Conservation (phyloP, 1,284 basidiomycete species). For the Stygiomarasmius scandens region DNA sequence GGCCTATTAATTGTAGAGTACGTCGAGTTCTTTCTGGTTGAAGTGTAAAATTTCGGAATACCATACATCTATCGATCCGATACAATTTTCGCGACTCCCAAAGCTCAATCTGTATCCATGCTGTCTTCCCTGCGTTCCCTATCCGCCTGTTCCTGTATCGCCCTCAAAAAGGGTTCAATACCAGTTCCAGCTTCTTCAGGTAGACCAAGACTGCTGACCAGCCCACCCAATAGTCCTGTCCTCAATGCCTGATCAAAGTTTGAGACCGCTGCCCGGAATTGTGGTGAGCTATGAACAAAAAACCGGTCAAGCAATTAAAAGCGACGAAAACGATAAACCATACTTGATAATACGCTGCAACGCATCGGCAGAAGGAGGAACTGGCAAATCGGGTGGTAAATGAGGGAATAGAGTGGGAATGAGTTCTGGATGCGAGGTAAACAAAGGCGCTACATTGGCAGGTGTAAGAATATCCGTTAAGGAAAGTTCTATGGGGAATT, state of each 20-base stretch:
- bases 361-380: slow-evolving; percentile 63
- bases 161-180: slow-evolving; percentile 70
- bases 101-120: slow-evolving; percentile 64
- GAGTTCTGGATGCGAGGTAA: slow-evolving; percentile 66
- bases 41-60: too few species aligned
- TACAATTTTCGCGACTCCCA: too few species aligned
- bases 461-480: slow-evolving; percentile 77
- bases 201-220: slow-evolving; percentile 74
- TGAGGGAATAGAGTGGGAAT: slow-evolving; percentile 73
- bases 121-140: slow-evolving; percentile 46
- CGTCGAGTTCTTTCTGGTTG: too few species aligned
- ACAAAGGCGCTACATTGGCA: slow-evolving; percentile 66
- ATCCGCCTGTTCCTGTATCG: slow-evolving; percentile 74
- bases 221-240: slow-evolving; percentile 70
- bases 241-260: slow-evolving; percentile 77
- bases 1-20: too few species aligned
- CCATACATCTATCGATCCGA: too few species aligned
- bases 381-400: slow-evolving; percentile 72
- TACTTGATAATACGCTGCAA: slow-evolving; percentile 54
- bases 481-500: slow-evolving; percentile 50
- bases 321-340: neutral
- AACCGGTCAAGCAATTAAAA: neutral
- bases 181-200: slow-evolving; percentile 79
- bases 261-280: slow-evolving; percentile 62
- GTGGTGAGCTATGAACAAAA: slow-evolving; percentile 41